A percentile compares a stretch with the other conserved stretches of the same genome.
Conservation (phyloP, 305 asterid genomes). For the Fraxinus baroniana region DNA sequence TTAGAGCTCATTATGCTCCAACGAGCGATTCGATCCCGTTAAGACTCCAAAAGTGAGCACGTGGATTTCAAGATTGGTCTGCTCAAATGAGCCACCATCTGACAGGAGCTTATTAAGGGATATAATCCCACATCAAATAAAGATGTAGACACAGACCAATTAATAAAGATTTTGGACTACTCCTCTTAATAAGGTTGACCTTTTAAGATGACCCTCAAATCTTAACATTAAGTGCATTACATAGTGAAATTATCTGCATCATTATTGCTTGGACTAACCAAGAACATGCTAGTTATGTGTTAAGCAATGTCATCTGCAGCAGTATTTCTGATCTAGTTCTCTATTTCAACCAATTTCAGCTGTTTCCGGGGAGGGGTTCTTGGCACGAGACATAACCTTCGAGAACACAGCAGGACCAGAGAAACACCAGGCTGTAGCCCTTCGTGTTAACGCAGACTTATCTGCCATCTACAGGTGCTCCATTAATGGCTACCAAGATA, state of each 20-base stretch:
- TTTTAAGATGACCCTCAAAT: too few species aligned
- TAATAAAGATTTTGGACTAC: too few species aligned
- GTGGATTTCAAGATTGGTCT: too few species aligned
- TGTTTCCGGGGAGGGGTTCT: conserved; percentile 71
- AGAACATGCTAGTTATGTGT: background rate
- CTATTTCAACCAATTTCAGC: conserved; percentile 40
- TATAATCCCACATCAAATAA: too few species aligned
- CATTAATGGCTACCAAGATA: conserved; percentile 70
- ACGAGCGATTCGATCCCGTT: too few species aligned
- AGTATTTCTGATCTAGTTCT: background rate
- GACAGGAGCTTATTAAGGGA: too few species aligned
- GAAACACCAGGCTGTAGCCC: conserved; percentile 87
- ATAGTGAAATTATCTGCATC: background rate
- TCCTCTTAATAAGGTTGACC: too few species aligned
- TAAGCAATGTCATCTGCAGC: background rate
- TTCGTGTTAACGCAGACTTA: conserved; percentile 68
- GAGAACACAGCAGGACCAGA: conserved; percentile 79
- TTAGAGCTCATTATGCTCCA: too few species aligned
- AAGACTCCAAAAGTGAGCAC: too few species aligned
- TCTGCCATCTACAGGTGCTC: conserved; percentile 66
- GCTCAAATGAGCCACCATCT: too few species aligned
- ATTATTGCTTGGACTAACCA: background rate
- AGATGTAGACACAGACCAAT: too few species aligned
- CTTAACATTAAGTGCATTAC: background rate
- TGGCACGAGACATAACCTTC: conserved; percentile 75